These are phyloP conservation scores for Cystobasidium sp. DNA, from an alignment of 1,284 basidiomycete species.

Conservation along the genomic window DNA sequence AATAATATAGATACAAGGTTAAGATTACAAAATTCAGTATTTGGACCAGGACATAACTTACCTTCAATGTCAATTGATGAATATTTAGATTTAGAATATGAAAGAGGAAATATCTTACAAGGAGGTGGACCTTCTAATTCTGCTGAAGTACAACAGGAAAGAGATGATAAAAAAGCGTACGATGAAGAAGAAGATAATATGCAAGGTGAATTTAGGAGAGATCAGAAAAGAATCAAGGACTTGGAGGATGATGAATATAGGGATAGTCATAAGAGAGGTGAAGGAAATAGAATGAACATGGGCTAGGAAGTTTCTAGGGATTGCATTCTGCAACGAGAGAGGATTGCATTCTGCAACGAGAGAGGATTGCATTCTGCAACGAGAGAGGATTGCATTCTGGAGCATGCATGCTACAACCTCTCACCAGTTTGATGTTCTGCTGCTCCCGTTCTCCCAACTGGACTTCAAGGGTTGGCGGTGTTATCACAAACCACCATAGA, in stretches of 20 bases:
- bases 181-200: constrained; percentile 51
- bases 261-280: constrained; percentile 52
- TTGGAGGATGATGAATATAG: constrained; percentile 51
- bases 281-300: constrained; percentile 50
- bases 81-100: constrained; percentile 82
- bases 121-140: constrained; percentile 50
- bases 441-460: too few species aligned
- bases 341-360: too few species aligned
- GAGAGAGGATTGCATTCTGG: too few species aligned
- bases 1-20: constrained; percentile 61
- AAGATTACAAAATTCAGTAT: constrained; percentile 76
- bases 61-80: constrained; percentile 98
- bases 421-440: too few species aligned
- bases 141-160: constrained; percentile 49
- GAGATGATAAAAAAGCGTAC: constrained; percentile 45
- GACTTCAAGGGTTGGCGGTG: too few species aligned
- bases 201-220: constrained; percentile 47
- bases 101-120: constrained; percentile 51
- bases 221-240: constrained; percentile 45
- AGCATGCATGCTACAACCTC: too few species aligned
- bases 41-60: constrained; percentile 80
- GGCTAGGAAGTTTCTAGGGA: not conserved
- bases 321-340: not conserved
- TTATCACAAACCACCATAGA: too few species aligned
- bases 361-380: not conserved